Evolutionary conservation across 176 grass and related monocot genomes (phyloP).

Genomic region (Guadua angustifolia): DNA sequence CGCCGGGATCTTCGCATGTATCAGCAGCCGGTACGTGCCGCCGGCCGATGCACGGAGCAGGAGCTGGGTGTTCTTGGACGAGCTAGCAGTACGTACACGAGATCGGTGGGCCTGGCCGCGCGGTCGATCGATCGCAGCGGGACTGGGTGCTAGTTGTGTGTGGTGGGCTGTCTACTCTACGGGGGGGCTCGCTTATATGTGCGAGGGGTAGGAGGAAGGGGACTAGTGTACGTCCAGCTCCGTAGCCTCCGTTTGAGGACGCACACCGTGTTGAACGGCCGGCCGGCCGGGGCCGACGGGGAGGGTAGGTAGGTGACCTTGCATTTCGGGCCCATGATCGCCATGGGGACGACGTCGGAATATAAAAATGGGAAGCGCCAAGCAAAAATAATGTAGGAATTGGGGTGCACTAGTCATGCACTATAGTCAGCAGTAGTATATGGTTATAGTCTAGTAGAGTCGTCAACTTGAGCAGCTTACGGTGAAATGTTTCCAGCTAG

Average conservation of each 20-base stretch:
- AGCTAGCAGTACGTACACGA: neutral
- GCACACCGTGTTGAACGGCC: constrained; percentile 28
- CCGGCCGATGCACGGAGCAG: neutral
- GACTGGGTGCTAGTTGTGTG: neutral
- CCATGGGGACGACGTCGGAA: constrained; percentile 1
- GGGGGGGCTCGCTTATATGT: constrained; percentile 47
- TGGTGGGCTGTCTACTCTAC: constrained; percentile 51
- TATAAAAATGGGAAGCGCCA: neutral
- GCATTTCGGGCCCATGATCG: constrained; percentile 27
- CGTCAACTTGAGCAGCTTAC: too few relatives aligned
- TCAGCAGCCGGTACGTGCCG: neutral
- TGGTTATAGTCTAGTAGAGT: too few relatives aligned
- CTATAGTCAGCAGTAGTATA: too few relatives aligned
- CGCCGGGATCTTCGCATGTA: neutral
- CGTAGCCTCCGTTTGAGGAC: constrained; percentile 2
- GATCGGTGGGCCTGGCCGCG: neutral
- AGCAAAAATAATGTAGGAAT: neutral
- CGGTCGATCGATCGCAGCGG: neutral
- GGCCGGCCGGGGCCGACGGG: neutral
- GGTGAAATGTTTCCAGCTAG: neutral
- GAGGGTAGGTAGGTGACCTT: constrained; percentile 34
- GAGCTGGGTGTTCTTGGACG: neutral
- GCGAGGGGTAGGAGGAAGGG: neutral
- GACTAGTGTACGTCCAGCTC: neutral
- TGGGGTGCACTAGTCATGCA: too few relatives aligned